Evolutionary conservation across 2,329 filamentous ascomycete species (phyloP).

Genomic region (Xenosphaeropsis pyriputrescens): DNA sequence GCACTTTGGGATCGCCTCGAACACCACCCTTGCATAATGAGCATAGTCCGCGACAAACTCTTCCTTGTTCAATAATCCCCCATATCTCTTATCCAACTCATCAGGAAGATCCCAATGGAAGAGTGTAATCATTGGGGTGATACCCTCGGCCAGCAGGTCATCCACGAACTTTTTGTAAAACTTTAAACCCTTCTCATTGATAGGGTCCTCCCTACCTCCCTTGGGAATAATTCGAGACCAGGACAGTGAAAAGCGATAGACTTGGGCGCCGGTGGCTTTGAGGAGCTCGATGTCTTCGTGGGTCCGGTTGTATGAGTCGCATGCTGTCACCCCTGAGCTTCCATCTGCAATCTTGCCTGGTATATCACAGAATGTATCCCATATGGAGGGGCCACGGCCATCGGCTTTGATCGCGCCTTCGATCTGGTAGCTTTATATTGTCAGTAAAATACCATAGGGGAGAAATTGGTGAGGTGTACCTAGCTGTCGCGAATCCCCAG

Average conservation of each 20-base stretch:
- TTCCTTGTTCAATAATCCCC: slow-evolving; percentile 63
- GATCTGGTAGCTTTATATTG: slow-evolving; percentile 59
- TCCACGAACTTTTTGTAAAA: slow-evolving; percentile 72
- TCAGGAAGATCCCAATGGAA: slow-evolving; percentile 84
- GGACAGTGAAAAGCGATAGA: slow-evolving; percentile 75
- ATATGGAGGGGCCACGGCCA: slow-evolving; percentile 70
- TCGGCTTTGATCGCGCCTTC: slow-evolving; percentile 64
- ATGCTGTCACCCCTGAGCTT: slow-evolving; percentile 61
- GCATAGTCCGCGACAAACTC: slow-evolving; percentile 76
- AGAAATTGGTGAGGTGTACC: slow-evolving; percentile 32
- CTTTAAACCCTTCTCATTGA: slow-evolving; percentile 65
- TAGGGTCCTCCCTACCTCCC: slow-evolving; percentile 67
- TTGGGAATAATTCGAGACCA: slow-evolving; percentile 77
- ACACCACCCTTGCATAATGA: slow-evolving; percentile 63
- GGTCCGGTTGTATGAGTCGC: slow-evolving; percentile 75
- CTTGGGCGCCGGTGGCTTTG: slow-evolving; percentile 56
- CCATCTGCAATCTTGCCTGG: slow-evolving; percentile 74
- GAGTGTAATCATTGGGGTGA: slow-evolving; percentile 68
- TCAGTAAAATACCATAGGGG: not conserved
- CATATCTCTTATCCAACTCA: slow-evolving; percentile 65
- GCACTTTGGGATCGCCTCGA: slow-evolving; percentile 59
- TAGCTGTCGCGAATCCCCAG: slow-evolving; percentile 70
- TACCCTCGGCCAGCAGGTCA: slow-evolving; percentile 60
- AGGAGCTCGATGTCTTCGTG: slow-evolving; percentile 64
- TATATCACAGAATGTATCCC: slow-evolving; percentile 76